phyloP scores from a whole-genome alignment of 345 rosid species.

The Hibiscus tridactylites region DNA sequence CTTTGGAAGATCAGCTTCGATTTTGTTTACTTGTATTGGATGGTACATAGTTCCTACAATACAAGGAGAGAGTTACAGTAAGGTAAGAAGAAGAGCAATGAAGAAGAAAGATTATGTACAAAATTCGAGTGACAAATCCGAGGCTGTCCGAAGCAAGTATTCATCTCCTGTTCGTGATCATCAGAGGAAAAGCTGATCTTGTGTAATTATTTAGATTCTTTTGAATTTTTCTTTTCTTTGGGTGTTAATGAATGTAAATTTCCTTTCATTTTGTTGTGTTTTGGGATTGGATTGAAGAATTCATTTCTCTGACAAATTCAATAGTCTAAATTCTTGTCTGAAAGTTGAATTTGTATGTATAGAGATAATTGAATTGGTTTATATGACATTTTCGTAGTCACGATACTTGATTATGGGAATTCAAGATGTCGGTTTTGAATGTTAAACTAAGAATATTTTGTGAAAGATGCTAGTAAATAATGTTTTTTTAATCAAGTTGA shows the following conservation, averaged over 20 bases:
- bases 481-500: too few species aligned
- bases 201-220: not conserved
- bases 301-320: not conserved
- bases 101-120: slow-evolving; percentile 8
- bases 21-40: slow-evolving; percentile 38
- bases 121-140: not conserved
- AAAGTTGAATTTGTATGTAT: not conserved
- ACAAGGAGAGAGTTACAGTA: slow-evolving; percentile 7
- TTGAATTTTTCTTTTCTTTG: not conserved
- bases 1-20: slow-evolving; percentile 42
- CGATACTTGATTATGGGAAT: not conserved
- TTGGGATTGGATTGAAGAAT: not conserved
- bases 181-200: not conserved
- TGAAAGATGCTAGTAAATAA: too few species aligned
- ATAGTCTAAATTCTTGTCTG: not conserved
- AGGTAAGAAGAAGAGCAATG: not conserved
- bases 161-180: slow-evolving; percentile 6
- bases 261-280: not conserved
- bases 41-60: slow-evolving; percentile 50
- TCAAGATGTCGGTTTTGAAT: not conserved
- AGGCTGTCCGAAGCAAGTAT: not conserved
- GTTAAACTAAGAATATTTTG: not conserved
- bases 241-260: not conserved
- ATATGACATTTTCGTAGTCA: not conserved
- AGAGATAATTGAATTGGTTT: not conserved